phyloP scores from a whole-genome alignment of 1,139 yeast species.

The Magnusiomyces tetraspermus region DNA sequence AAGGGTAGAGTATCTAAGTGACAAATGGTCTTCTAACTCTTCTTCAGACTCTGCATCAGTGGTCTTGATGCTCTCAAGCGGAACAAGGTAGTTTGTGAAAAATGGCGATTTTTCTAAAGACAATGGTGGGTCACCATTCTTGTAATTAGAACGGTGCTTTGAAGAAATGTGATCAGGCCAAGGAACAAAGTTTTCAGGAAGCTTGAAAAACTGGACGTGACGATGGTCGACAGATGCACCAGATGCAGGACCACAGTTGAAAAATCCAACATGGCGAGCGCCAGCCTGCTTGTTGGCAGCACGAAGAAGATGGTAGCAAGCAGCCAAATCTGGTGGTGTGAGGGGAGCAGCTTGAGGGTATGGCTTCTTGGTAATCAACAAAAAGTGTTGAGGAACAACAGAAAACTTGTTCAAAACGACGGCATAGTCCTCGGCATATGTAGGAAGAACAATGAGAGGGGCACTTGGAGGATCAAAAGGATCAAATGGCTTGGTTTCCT shows the following conservation, averaged over 20 bases:
- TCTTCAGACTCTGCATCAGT: conserved; percentile 26
- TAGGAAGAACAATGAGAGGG: conserved; percentile 51
- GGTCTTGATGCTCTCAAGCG: conserved; percentile 36
- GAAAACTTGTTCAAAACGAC: conserved; percentile 81
- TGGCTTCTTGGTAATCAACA: conserved; percentile 66
- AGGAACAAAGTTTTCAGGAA: conserved; percentile 49
- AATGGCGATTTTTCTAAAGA: conserved; percentile 48
- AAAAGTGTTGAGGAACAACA: conserved; percentile 65
- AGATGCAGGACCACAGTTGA: conserved; percentile 75
- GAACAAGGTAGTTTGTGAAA: conserved; percentile 74
- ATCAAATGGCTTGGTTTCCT: conserved; percentile 36
- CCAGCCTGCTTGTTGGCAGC: conserved; percentile 32
- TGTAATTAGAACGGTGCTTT: conserved; percentile 38
- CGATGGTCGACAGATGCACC: conserved; percentile 94
- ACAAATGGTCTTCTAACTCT: conserved; percentile 45
- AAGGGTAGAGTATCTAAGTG: conserved; percentile 58
- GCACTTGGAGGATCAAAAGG: conserved; percentile 82
- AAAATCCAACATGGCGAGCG: conserved; percentile 60
- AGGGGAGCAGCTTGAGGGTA: conserved; percentile 65
- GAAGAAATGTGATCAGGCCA: conserved; percentile 50
- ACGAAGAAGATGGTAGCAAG: conserved; percentile 46
- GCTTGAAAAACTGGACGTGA: conserved; percentile 74
- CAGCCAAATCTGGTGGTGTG: conserved; percentile 54
- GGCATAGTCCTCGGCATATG: conserved; percentile 48
- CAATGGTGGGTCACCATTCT: conserved; percentile 45